These are phyloP conservation scores for Nannizzia gypsea DNA, from an alignment of 2,329 filamentous ascomycete species.

Conservation along the genomic window DNA sequence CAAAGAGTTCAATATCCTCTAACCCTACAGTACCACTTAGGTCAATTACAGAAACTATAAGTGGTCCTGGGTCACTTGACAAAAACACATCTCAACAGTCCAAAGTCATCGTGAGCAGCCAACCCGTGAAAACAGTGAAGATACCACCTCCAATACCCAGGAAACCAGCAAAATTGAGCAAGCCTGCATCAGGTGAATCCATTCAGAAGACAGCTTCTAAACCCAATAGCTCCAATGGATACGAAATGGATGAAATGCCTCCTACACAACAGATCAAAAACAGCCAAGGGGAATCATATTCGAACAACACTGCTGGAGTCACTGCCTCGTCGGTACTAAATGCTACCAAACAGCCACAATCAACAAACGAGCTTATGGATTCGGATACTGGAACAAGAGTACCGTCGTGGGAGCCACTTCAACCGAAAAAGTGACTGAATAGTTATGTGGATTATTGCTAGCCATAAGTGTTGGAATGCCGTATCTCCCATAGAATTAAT, in stretches of 20 bases:
- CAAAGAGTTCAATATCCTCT: not conserved
- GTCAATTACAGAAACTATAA: conserved; percentile 9
- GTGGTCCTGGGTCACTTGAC: not conserved
- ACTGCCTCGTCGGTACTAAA: not conserved
- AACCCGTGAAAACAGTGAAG: not conserved
- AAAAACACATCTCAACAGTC: not conserved
- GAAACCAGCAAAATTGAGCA: conserved; percentile 42
- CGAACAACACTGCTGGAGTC: too few species aligned
- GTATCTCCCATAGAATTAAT: not conserved
- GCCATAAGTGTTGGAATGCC: not conserved
- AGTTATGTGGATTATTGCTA: too few species aligned
- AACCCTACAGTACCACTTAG: not conserved
- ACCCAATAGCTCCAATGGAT: not conserved
- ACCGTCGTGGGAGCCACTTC: conserved; percentile 3
- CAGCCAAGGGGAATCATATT: not conserved
- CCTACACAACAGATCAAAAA: not conserved
- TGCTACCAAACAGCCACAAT: not conserved
- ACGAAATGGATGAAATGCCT: not conserved
- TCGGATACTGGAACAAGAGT: conserved; percentile 1
- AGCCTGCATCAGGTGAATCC: not conserved
- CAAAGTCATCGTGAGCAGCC: not conserved
- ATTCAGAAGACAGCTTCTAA: too few species aligned
- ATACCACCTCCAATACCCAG: conserved; percentile 48
- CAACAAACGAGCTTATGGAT: conserved; percentile 7
- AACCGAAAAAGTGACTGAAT: conserved; percentile 1